Base-by-base conservation (phyloP, 768 basidiomycete species). In the Sporobolomyces pararoseus region DNA sequence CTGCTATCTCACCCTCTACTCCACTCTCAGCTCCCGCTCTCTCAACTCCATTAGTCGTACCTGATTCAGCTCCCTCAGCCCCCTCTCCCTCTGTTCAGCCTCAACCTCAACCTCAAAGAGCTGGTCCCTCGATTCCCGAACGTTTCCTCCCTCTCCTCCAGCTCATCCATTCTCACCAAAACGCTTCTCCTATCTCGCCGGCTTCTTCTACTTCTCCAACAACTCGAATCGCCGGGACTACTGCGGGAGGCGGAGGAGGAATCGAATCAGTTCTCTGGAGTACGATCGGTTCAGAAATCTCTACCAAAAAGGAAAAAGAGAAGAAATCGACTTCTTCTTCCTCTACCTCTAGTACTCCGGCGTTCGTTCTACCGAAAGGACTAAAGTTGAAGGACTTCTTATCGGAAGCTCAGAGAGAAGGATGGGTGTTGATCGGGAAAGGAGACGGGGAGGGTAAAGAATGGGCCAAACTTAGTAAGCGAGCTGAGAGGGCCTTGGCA, bases 401-500 rank as follows among this genome's bases (percentile, higher is more conserved):
- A 4, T 12, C 4, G 0, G 39, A 32, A 31, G 62, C 62, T 14
- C 62, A 69, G 29, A 49, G 34, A 10, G 62, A 25, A 35, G 68
- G 68, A 25, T 69, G 68, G 68, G 68, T 69, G 7, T 7, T 17
- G 19, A 12, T 14, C 4, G 68, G 68, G 1, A 47, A 21, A 44
- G 60, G 66, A 13, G 53, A 58, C 14, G 25, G 17, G 1, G 62
- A 53, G 17, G 68, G 62, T 13, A 52, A 25, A 12, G 62, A 69
- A 50, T 69, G 68, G 68, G 51, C 64, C 13, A 59, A 19, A 50
- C n/a, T 69, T 1, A 63, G 50, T 14, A 37, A 50, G 44, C 35
- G 68, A n/a, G 68, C 47, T 2, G 35, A 25, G 37, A 58, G 68
- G 62, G 61, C 68, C 27, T 21, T 69, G 37, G 42, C 16, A 23